Conservation (phyloP, 78 protist genomes). For the slime mould (Dictyostelium discoideum) region DNA sequence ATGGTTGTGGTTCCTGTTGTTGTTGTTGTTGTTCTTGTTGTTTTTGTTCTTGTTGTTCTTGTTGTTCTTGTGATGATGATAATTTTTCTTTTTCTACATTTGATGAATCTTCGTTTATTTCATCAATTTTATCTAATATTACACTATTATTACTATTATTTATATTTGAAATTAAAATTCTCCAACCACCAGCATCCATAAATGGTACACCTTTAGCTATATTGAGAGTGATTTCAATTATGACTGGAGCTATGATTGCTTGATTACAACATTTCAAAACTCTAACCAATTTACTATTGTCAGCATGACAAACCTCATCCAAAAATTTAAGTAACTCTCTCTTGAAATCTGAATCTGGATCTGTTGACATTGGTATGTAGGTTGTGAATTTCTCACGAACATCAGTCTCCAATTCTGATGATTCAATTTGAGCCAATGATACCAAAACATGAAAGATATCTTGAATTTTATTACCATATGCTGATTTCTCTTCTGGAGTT, state of each 20-base stretch:
- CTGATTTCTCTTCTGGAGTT: background rate
- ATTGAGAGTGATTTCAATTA: constrained; percentile 77
- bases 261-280: constrained; percentile 80
- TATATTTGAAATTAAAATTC: constrained; percentile 27
- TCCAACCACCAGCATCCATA: constrained; percentile 81
- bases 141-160: background rate
- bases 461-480: constrained; percentile 10
- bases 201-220: constrained; percentile 56
- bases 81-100: background rate
- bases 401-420: background rate
- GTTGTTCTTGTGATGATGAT: background rate
- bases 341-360: constrained; percentile 59
- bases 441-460: constrained; percentile 25
- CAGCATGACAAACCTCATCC: constrained; percentile 42
- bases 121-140: constrained; percentile 2
- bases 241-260: constrained; percentile 79
- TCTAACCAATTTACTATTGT: constrained; percentile 4
- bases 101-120: constrained; percentile 11
- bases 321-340: constrained; percentile 45
- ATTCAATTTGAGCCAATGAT: constrained; percentile 3
- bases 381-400: background rate
- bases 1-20: background rate
- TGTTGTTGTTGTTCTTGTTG: background rate
- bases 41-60: background rate
- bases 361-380: constrained; percentile 51